phyloP scores from a whole-genome alignment of 441 rosid genomes.

The Syzygium malaccense region DNA sequence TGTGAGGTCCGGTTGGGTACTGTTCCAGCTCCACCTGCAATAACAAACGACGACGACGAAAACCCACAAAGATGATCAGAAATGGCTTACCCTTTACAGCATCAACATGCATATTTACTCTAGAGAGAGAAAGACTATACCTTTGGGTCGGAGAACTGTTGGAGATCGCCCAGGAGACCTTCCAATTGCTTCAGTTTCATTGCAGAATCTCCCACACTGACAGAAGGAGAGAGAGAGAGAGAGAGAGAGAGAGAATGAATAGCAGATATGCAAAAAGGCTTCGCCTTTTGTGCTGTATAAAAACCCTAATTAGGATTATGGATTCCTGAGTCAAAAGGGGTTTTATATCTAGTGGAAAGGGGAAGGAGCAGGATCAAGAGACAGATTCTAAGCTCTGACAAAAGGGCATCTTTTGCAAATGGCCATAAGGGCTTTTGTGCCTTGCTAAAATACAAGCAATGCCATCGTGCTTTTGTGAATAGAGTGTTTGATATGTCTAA shows the following conservation, averaged over 20 bases:
- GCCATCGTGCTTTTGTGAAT: neutral
- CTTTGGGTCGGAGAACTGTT: slow-evolving; percentile 74
- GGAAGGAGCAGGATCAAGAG: neutral
- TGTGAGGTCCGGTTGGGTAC: slow-evolving; percentile 94
- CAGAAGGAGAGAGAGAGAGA: neutral
- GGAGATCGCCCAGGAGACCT: slow-evolving; percentile 62
- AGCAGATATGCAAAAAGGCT: neutral
- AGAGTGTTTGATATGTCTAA: too few relatives aligned
- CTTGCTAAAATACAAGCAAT: neutral
- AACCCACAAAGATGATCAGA: neutral
- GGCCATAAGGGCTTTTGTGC: too few relatives aligned
- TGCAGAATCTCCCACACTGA: neutral
- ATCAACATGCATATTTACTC: neutral
- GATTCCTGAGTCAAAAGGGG: neutral
- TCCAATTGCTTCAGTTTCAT: slow-evolving; percentile 95
- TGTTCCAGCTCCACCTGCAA: slow-evolving; percentile 86
- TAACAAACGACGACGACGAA: neutral
- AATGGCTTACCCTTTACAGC: neutral
- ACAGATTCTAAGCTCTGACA: neutral
- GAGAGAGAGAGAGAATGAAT: neutral
- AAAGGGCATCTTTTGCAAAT: neutral
- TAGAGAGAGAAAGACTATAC: slow-evolving; percentile 14
- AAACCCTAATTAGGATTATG: neutral
- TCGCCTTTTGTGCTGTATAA: neutral
- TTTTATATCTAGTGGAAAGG: neutral